phyloP scores from a whole-genome alignment of 129 eudicot genomes.

The Saussurea involucrata region DNA sequence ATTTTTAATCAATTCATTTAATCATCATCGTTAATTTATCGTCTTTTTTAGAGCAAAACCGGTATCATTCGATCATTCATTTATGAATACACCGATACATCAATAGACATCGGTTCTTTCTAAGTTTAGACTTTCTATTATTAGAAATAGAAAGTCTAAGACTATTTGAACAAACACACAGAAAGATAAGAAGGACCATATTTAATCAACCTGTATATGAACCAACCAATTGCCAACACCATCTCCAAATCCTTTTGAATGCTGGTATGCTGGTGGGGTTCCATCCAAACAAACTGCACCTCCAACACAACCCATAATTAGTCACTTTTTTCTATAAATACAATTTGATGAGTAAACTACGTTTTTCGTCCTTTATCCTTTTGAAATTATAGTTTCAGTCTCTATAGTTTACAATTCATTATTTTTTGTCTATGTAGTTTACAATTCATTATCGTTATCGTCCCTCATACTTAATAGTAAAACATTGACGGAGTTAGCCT shows the following conservation, averaged over 20 bases:
- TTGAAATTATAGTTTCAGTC: neutral
- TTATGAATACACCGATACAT: neutral
- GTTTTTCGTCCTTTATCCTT: neutral
- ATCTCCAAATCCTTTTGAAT: constrained; percentile 16
- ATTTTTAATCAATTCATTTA: neutral
- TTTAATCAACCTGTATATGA: constrained; percentile 14
- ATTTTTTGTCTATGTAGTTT: neutral
- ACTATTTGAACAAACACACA: neutral
- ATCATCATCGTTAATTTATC: neutral
- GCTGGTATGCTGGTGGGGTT: constrained; percentile 19
- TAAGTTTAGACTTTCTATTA: neutral
- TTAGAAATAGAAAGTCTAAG: neutral
- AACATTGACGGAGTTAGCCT: neutral
- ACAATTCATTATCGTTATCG: neutral
- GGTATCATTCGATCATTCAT: neutral
- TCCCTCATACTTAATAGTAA: neutral
- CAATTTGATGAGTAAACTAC: neutral
- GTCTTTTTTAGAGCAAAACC: neutral
- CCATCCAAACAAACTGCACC: constrained; percentile 38
- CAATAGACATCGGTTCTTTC: neutral
- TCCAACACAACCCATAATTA: neutral
- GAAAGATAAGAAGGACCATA: neutral
- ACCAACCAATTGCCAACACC: constrained; percentile 34
- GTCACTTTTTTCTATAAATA: neutral
- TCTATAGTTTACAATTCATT: neutral